Base-by-base conservation (phyloP, 257 asterid genomes). In the Penstemon newberryi region DNA sequence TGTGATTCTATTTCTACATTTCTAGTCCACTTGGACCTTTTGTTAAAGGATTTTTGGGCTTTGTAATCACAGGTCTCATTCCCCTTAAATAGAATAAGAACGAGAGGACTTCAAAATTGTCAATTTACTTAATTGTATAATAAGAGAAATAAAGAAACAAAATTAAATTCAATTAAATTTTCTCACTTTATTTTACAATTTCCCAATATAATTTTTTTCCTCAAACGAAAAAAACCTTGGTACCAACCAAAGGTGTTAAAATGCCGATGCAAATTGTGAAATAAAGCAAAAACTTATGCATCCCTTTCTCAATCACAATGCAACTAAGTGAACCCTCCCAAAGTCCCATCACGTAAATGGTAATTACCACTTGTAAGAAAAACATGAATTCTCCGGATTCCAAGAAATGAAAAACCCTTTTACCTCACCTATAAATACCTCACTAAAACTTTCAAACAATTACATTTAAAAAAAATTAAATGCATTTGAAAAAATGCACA, bases 381-480 rank as follows among this genome's bases (percentile, higher is more conserved):
- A 60, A 67, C 79, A 75, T 79, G 84, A 76, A 49, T 42, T 63
- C 50, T 37, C 79, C 69, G 12, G 25, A 58, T 60, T 79, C 62
- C 63, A 61, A 47, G 58, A 69, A n/a, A 52, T 11, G 41, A 8
- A 42, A 63, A 47, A 54, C 70, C 67, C 69, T 69, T 75, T 76
- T 19, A 59, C 56, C 7, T 25, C 13, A 11, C 45, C 61, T 75
- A 74, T 70, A 74, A 40, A 78, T 46, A 47, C 19, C 47, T 56
- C n/a, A 13, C n/a, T 47, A 49, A 38, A 11, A 15, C 37, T 1
- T 41, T 52, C 56, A 18, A 8, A 3, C 25, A 43, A 43, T 13
- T 25, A 25, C 33, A 19, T 46, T 8, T 15, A 15, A 4, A 65
- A 38, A 42, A 50, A 12, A 15, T 54, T 7, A 63, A 39, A 36